These are phyloP conservation scores for Russula ochroleuca DNA, from an alignment of 768 basidiomycete species.

Conservation along the genomic window DNA sequence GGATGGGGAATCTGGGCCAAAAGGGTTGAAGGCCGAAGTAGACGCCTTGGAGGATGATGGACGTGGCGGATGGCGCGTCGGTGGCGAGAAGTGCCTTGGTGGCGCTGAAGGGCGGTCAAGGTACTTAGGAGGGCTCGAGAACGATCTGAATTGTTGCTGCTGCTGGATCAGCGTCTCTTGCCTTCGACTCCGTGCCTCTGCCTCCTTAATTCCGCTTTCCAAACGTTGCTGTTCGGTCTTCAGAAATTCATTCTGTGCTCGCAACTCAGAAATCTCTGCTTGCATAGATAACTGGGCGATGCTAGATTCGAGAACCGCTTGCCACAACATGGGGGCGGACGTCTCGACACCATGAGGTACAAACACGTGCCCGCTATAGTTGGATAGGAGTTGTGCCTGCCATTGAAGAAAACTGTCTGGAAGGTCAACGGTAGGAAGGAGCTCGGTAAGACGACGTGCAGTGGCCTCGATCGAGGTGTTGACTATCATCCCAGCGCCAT, in stretches of 20 bases:
- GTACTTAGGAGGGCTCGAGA: background rate
- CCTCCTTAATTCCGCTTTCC: constrained; percentile 20
- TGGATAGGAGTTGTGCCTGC: constrained; percentile 59
- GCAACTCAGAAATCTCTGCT: constrained; percentile 35
- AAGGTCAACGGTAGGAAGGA: constrained; percentile 50
- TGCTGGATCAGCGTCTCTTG: constrained; percentile 10
- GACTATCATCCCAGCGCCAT: constrained; percentile 57
- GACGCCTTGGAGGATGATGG: constrained; percentile 2
- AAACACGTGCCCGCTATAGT: constrained; percentile 58
- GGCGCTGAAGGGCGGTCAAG: background rate
- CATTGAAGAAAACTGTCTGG: constrained; percentile 48
- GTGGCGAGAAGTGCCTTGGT: background rate
- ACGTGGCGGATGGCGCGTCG: background rate
- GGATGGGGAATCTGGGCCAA: background rate
- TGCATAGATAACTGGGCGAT: constrained; percentile 44
- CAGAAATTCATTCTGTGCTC: constrained; percentile 21
- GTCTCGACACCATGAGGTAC: constrained; percentile 34
- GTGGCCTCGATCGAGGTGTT: constrained; percentile 44
- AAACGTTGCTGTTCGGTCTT: constrained; percentile 28
- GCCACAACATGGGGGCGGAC: constrained; percentile 31
- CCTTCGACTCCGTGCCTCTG: constrained; percentile 7
- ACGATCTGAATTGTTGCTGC: background rate
- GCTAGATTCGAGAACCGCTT: constrained; percentile 47
- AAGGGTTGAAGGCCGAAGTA: background rate
- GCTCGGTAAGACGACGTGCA: constrained; percentile 42